Evolutionary conservation across 2,329 filamentous ascomycete species (phyloP).

Genomic region (Graphium sp.): DNA sequence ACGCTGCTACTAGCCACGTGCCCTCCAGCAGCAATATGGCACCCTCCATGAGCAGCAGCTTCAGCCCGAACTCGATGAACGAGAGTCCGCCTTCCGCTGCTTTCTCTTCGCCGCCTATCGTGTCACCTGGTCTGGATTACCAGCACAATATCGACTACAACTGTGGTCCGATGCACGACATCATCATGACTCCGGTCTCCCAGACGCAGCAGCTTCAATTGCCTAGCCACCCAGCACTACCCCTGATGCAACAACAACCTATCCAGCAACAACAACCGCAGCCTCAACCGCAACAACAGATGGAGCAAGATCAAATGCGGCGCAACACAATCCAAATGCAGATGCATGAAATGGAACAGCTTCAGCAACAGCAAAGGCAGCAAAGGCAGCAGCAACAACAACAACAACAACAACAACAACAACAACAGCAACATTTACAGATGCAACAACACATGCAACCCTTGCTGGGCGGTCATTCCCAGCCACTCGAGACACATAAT

Average conservation of each 20-base stretch:
- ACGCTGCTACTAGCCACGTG: no score
- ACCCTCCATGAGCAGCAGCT: constrained; percentile 15
- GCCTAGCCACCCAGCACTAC: constrained; percentile 6
- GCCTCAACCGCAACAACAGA: constrained; percentile 3
- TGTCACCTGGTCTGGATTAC: constrained; percentile 36
- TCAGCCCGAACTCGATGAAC: constrained; percentile 16
- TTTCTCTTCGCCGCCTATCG: constrained; percentile 28
- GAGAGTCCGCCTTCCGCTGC: constrained; percentile 13
- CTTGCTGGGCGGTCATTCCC: no score
- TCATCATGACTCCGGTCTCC: constrained; percentile 32
- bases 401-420: no score
- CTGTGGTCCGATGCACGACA: constrained; percentile 32
- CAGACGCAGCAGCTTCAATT: constrained; percentile 9
- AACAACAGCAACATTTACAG: no score
- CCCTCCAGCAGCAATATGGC: constrained; percentile 18
- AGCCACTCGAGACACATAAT: no score
- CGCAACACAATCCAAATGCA: neutral
- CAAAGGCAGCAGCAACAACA: no score
- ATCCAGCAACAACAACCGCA: constrained; percentile 9
- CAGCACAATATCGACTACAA: constrained; percentile 22
- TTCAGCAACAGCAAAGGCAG: no score
- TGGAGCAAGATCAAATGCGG: neutral
- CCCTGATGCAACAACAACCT: constrained; percentile 5
- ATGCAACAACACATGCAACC: no score
- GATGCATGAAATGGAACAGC: no score